Base-by-base conservation (phyloP, 495 filamentous ascomycete genomes). In the Rusavskia elegans region DNA sequence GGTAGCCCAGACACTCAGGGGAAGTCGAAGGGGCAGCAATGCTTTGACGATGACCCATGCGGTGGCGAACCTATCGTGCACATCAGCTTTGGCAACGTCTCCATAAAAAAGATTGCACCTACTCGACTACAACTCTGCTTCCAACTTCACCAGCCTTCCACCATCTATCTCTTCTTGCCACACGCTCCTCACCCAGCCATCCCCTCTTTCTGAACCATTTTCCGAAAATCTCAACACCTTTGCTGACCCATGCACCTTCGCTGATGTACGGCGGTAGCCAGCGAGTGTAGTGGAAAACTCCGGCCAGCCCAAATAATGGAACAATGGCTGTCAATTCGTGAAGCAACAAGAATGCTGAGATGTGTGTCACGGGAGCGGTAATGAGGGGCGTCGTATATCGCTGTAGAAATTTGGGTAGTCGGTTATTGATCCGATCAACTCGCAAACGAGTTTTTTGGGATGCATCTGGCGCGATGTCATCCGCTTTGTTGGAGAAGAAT, bases 41-140 rank as follows among this genome's bases (percentile, higher is more conserved):
- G 83, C 80, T 64, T 98, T 98, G 17, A 84, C 88, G 52, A 95
- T 71, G 1, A 85, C 85, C 67, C 86, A 98, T 19, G 92, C 92
- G 36, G 89, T 83, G 16, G 85, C 90, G 49, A 95, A 77, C 66
- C 66, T 68, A 38, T 50, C 83, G 49, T 16, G 23, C 1, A 14
- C 32, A 35, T 35, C 32, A 35, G 32, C 32, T 35, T 35, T 11
- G 8, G 6, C 1, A 10, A 14, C 32, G 9, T 35, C 32, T 14
- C 2, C 32, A 35, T 35, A 0, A 14, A 3, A 11, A 35, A 35
- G 10, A 5, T 35, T 8, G 51, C 53, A 65, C 65, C 61, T 49
- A 65, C 59, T 68, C 67, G 53, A 64, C 57, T 53, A 63, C 55
- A 29, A 54, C 35, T 37, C 56, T 55, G 46, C 55, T 58, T 42